Conservation (phyloP, 1,139 yeast genomes). For the Saccharomyces pastorianus region DNA sequence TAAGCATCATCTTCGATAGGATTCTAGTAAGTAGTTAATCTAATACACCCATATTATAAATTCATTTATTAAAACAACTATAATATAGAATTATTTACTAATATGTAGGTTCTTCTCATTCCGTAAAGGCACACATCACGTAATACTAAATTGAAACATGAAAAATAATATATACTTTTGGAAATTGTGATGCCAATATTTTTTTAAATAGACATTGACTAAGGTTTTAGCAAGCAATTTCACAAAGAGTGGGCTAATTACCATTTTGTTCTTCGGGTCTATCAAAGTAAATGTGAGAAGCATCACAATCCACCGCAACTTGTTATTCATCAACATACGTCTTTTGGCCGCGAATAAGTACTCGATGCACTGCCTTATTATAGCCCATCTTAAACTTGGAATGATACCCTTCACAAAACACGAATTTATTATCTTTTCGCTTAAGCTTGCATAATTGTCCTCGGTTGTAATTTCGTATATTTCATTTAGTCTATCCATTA, state of each 20-base stretch:
- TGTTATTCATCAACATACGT: background rate
- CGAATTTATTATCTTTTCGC: constrained; percentile 18
- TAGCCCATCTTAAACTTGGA: constrained; percentile 24
- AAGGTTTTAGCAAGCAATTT: background rate
- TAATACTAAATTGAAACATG: background rate
- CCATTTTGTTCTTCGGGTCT: background rate
- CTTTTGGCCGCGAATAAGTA: constrained; percentile 2
- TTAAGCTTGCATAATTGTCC: constrained; percentile 9
- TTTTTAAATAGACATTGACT: background rate
- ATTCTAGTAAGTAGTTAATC: background rate
- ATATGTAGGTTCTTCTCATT: background rate
- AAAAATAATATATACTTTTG: background rate
- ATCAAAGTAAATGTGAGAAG: background rate
- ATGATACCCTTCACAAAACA: constrained; percentile 17
- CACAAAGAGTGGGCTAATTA: background rate
- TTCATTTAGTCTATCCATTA: constrained; percentile 21
- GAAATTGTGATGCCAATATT: background rate
- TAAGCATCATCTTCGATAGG: background rate
- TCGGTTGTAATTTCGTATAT: constrained; percentile 18
- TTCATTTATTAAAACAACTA: background rate
- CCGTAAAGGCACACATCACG: background rate
- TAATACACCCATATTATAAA: background rate
- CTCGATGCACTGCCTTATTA: constrained; percentile 20
- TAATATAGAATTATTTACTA: background rate
- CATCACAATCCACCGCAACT: background rate